Percentiles rank a stretch among this genome's conserved stretches.
Conservation (phyloP, 1,284 basidiomycete genomes). For the Jaminaea rosea region DNA sequence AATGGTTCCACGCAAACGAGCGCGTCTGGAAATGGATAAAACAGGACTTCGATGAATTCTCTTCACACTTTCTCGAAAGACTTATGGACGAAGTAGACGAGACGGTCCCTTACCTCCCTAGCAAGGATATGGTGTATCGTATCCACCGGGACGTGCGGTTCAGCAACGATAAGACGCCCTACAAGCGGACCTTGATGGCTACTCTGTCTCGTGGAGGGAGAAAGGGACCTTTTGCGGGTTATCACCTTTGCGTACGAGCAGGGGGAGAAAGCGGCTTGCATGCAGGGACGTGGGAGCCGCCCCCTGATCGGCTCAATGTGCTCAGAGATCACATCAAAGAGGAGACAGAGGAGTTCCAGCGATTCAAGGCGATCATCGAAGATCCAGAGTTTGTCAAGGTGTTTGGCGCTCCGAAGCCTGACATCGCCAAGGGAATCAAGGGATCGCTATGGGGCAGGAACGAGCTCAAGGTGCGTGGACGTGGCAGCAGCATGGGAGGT, state of each 20-base stretch:
- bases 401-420: not conserved
- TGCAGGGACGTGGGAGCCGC: not conserved
- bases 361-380: not conserved
- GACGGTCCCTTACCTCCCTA: slow-evolving; percentile 7
- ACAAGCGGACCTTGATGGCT: slow-evolving; percentile 54
- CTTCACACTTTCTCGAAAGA: slow-evolving; percentile 19
- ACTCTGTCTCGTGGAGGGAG: not conserved
- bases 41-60: slow-evolving; percentile 1
- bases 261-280: not conserved
- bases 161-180: slow-evolving; percentile 85
- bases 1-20: slow-evolving; percentile 6
- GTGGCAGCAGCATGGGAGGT: too few species aligned
- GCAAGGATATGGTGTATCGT: slow-evolving; percentile 5
- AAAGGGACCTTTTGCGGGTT: not conserved
- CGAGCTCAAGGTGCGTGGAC: too few species aligned
- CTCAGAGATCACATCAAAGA: not conserved
- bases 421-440: not conserved
- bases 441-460: not conserved
- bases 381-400: not conserved
- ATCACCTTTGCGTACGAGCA: not conserved
- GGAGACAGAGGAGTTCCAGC: not conserved
- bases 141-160: slow-evolving; percentile 66
- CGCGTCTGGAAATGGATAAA: slow-evolving; percentile 4
- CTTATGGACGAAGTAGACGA: slow-evolving; percentile 28
- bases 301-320: not conserved